Percentiles rank a stretch among this genome's conserved stretches.
These are phyloP conservation scores for Cladophialophora chaetospira DNA, from an alignment of 2,329 filamentous ascomycete genomes.

Conservation along the genomic window DNA sequence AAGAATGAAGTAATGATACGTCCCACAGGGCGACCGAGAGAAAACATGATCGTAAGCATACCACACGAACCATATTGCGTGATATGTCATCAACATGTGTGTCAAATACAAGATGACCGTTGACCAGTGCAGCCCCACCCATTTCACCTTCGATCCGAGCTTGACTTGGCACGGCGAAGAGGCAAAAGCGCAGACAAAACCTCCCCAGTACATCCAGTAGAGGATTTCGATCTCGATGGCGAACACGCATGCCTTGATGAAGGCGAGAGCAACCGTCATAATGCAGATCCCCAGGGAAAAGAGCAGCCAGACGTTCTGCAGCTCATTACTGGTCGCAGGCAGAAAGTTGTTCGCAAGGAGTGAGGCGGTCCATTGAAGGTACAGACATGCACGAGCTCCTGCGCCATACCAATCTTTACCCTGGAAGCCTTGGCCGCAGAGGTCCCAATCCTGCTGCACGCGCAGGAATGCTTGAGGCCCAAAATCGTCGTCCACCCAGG, in stretches of 20 bases:
- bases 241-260: not conserved
- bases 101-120: not conserved
- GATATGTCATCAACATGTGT: not conserved
- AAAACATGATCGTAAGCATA: not conserved
- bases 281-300: not conserved
- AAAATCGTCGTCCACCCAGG: too few relatives aligned
- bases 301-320: not conserved
- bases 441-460: too few relatives aligned
- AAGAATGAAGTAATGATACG: not conserved
- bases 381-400: not conserved
- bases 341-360: not conserved
- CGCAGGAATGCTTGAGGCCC: too few relatives aligned
- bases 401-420: not conserved
- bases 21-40: not conserved
- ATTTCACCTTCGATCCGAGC: not conserved
- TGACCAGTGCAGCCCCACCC: not conserved
- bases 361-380: not conserved
- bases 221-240: not conserved
- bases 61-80: not conserved
- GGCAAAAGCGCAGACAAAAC: not conserved
- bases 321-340: not conserved
- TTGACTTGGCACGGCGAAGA: not conserved
- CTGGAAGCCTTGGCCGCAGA: not conserved
- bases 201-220: slow-evolving; percentile 1
- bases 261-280: not conserved